Base-by-base conservation (phyloP, 768 basidiomycete genomes). In the Termitomyces sp. region DNA sequence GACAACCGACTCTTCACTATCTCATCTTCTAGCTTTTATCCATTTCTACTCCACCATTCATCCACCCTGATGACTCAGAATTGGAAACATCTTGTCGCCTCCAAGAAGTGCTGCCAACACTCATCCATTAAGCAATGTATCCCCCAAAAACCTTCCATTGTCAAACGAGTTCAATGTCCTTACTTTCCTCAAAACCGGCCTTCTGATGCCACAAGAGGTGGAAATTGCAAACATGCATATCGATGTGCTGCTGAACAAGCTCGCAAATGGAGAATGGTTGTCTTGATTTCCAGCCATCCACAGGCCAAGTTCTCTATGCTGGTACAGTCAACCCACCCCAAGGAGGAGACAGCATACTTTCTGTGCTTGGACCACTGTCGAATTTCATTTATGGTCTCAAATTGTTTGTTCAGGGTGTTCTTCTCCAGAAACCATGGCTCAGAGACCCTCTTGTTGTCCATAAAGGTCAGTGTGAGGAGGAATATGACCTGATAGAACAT, bases 211-310 rank as follows among this genome's bases (percentile, higher is more conserved):
- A 1, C 73, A 66, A 44, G 84, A 87, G 62, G 63, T 82, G 4
- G 74, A 74, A 51, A 80, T 81, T 29, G 79, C 79, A 2, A 75
- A 74, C 42, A 70, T 78, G 0, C 56, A 72, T 6, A 71, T 82
- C 7, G 70, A 74, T 17, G 62, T 68, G 5, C 68, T 91, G 5
- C 71, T 91, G 31, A 57, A 70, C 35, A 85, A 79, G 37, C 71
- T 92, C 12, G 81, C 80, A 14, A 69, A 63, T 0, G 77, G 76
- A 4, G 67, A 72, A 44, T 90, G 84, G 84, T 77, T 86, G 1
- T 74, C 87, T 1, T 68, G 85, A 83, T 9, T 71, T 94, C 23
- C 79, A 85, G 5, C 88, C 87, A 0, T 87, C 85, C 14, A 88
- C 78, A 63, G 75, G 81, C 40, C 82, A 91, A 25, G 69, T 91